Conservation (phyloP, 495 filamentous ascomycete species). For the Penicillium steckii region DNA sequence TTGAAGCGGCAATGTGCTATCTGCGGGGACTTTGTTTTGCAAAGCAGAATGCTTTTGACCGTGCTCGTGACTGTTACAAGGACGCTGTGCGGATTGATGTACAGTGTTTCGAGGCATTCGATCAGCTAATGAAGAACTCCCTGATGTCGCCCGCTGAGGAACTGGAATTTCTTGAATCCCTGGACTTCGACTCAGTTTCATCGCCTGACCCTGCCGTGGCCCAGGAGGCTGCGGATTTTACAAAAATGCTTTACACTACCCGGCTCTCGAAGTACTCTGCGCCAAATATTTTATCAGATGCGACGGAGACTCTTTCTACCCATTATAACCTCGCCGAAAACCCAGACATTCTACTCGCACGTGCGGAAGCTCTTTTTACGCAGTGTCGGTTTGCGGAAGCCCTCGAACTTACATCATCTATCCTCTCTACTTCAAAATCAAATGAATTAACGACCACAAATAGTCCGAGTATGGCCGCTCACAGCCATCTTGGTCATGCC, state of each 20-base stretch:
- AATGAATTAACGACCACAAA: constrained; percentile 21
- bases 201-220: constrained; percentile 58
- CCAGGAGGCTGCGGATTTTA: constrained; percentile 87
- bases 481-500: constrained; percentile 75
- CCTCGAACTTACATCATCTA: constrained; percentile 75
- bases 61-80: constrained; percentile 97
- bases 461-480: constrained; percentile 23
- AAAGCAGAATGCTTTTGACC: constrained; percentile 96
- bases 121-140: constrained; percentile 95
- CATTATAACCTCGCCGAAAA: constrained; percentile 89
- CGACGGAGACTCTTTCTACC: constrained; percentile 85
- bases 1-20: constrained; percentile 97
- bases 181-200: constrained; percentile 83
- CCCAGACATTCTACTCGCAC: constrained; percentile 88
- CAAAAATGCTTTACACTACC: constrained; percentile 95
- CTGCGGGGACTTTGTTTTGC: constrained; percentile 90
- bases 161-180: constrained; percentile 83
- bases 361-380: constrained; percentile 88
- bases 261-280: constrained; percentile 95
- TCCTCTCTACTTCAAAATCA: constrained; percentile 58
- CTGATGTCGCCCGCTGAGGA: constrained; percentile 98
- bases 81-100: constrained; percentile 95
- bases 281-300: constrained; percentile 76
- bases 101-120: constrained; percentile 97
- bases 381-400: constrained; percentile 91